Percentiles rank a stretch among this genome's conserved stretches.
phyloP scores from a whole-genome alignment of 2,329 filamentous ascomycete species.

The Colletotrichum sp. region DNA sequence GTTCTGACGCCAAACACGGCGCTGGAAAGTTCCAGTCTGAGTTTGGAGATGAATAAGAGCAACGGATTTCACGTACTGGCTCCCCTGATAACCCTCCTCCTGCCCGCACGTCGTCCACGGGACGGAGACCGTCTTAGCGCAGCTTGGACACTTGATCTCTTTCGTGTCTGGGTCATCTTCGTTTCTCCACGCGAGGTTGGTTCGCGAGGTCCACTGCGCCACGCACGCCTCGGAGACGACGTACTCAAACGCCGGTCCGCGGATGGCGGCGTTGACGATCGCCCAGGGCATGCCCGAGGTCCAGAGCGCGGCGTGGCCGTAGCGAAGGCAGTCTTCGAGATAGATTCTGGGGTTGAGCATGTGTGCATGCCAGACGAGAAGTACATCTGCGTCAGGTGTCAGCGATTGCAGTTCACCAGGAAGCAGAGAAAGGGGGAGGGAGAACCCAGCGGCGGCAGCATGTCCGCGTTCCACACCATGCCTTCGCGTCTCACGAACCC shows the following conservation, averaged over 20 bases:
- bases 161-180: constrained; percentile 50
- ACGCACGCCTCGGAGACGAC: constrained; percentile 44
- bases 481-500: constrained; percentile 29
- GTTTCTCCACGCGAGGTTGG: constrained; percentile 60
- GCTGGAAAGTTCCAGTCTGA: neutral
- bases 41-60: neutral
- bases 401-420: neutral
- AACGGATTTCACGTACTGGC: neutral
- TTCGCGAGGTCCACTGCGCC: constrained; percentile 47
- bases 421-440: neutral
- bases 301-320: constrained; percentile 59
- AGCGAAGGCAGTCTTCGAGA: constrained; percentile 68
- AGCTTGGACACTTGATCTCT: constrained; percentile 55
- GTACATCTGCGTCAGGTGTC: constrained; percentile 52
- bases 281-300: constrained; percentile 66
- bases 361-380: constrained; percentile 77
- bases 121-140: constrained; percentile 40
- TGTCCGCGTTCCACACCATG: constrained; percentile 37
- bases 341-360: constrained; percentile 72
- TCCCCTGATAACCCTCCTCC: constrained; percentile 35
- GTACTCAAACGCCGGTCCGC: constrained; percentile 57
- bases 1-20: neutral
- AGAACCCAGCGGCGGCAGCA: constrained; percentile 55
- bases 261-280: constrained; percentile 58
- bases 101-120: constrained; percentile 60